These are phyloP conservation scores for Onygenales sp. DNA, from an alignment of 2,329 filamentous ascomycete genomes.

Conservation along the genomic window DNA sequence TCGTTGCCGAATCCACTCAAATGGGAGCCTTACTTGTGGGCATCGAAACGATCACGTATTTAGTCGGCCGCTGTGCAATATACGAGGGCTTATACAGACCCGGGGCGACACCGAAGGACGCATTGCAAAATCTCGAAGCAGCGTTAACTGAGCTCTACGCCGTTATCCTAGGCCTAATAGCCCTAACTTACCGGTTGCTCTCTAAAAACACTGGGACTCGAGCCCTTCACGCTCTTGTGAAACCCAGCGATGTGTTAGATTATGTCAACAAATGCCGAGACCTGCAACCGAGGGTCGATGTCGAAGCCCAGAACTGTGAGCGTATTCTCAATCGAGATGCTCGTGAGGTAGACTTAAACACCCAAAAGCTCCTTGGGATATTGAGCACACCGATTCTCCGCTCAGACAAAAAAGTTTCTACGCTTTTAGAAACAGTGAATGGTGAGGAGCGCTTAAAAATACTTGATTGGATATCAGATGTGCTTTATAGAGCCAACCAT, in stretches of 20 bases:
- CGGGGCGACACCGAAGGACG: slow-evolving; percentile 1
- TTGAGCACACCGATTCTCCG: background rate
- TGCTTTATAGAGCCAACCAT: background rate
- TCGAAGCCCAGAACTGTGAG: slow-evolving; percentile 8
- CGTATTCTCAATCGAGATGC: background rate
- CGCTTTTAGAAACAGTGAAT: slow-evolving; percentile 3
- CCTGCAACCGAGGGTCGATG: slow-evolving; percentile 6
- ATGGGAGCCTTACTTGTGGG: slow-evolving; percentile 13
- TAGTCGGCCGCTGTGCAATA: slow-evolving; percentile 10
- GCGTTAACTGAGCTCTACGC: background rate
- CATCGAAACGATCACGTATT: slow-evolving; percentile 9
- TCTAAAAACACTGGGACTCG: slow-evolving; percentile 3
- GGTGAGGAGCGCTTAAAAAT: background rate
- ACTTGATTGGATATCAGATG: background rate
- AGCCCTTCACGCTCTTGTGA: slow-evolving; percentile 6
- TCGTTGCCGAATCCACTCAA: slow-evolving; percentile 8
- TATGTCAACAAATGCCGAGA: background rate
- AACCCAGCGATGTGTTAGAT: slow-evolving; percentile 6
- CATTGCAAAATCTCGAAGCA: background rate
- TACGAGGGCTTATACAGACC: slow-evolving; percentile 10
- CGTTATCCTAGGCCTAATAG: background rate
- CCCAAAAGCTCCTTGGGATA: background rate
- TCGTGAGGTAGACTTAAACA: background rate
- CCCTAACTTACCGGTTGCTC: slow-evolving; percentile 2
- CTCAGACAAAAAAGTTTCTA: slow-evolving; percentile 5